Evolutionary conservation across 2,329 filamentous ascomycete species (phyloP).

Genomic region (Ceratocystis lukuohia): DNA sequence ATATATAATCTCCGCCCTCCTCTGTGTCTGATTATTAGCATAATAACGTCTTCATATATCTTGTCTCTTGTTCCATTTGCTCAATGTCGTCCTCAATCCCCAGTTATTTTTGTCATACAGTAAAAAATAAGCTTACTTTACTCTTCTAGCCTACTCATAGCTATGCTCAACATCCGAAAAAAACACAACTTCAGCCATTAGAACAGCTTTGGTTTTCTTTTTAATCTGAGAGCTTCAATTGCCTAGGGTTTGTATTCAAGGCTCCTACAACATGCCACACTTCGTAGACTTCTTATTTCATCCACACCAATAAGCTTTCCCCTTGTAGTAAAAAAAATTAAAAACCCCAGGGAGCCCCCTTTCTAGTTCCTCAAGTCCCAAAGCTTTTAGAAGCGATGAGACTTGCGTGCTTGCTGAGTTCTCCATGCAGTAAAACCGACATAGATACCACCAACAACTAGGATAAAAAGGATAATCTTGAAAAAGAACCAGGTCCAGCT

Average conservation of each 20-base stretch:
- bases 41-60: too few relatives aligned
- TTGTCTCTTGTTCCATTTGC: too few relatives aligned
- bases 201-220: neutral
- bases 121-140: too few relatives aligned
- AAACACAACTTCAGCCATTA: neutral
- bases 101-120: too few relatives aligned
- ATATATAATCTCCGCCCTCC: neutral
- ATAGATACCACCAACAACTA: slow-evolving; percentile 60
- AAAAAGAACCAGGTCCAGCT: slow-evolving; percentile 54
- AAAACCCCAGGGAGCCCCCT: neutral
- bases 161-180: too few relatives aligned
- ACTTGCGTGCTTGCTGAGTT: slow-evolving; percentile 43
- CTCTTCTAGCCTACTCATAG: too few relatives aligned
- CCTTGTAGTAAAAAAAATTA: neutral
- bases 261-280: neutral
- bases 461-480: slow-evolving; percentile 67
- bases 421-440: slow-evolving; percentile 77
- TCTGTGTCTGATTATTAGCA: neutral
- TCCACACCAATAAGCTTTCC: neutral
- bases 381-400: slow-evolving; percentile 38
- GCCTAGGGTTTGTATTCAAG: neutral
- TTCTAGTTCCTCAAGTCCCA: neutral
- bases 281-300: neutral
- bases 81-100: too few relatives aligned
- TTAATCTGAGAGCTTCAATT: neutral